Evolutionary conservation across 192 early-diverging fungal species (phyloP), one percentile per base, ranked within the genome.

Genomic region (Anaeromyces robustus): DNA sequence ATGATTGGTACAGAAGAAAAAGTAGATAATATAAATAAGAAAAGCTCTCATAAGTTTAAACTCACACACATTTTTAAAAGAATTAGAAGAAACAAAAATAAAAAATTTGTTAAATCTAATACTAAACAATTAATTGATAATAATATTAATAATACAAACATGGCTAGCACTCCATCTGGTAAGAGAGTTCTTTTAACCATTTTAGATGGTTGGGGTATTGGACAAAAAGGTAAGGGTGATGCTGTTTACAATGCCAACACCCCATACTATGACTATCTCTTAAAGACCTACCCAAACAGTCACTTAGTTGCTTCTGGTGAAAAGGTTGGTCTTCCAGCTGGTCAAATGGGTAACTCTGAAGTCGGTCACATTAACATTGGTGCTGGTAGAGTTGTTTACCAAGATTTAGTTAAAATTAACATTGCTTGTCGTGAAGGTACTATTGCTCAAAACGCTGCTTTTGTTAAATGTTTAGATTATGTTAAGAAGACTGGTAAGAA

Each of bases 331-430:
- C 90, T 99, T 34, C 97, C 97, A 18, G 96, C 96, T n/a, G 98
- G 96, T 14, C 89, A 98, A 79, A 99, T 99, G 98, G 98, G 97
- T 80, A 99, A 99, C 92, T 96, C 94, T 77, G 98, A 99, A 87
- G 98, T 99, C 77, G 98, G 98, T 17, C 98, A 99, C 83, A 86
- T 98, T 84, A 99, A 99, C 90, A 96, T 99, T 92, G 98, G 98
- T 79, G 98, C 98, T 77, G 98, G 98, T 34, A 92, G 98, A 43
- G 90, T 99, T 29, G 98, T 99, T 32, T 98, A 98, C 86, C 98
- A 99, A 89, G 93, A 87, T 79, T 83, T 82, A 32, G 80, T 30
- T n/a, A 29, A 79, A 26, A 30, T 34, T 78, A 39, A 30, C 34
- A 78, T 79, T 34, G 80, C 77, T 81, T 81, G 59, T 29, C 29